Base-by-base conservation (phyloP, 2,329 filamentous ascomycete species). In the Colletotrichum abscissum region DNA sequence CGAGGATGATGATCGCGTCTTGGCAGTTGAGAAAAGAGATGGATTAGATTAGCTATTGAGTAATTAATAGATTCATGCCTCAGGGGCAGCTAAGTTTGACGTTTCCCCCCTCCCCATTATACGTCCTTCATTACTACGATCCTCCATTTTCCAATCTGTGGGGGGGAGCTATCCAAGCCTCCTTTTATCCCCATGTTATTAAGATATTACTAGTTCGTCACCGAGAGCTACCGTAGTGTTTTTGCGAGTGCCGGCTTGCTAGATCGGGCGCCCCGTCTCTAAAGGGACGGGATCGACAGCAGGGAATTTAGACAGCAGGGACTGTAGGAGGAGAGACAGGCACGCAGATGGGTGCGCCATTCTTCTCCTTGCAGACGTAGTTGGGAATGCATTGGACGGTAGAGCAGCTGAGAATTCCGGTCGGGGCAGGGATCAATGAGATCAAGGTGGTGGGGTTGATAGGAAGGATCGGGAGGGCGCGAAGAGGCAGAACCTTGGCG, bases 1-100 rank as follows among this genome's bases (percentile, higher is more conserved):
- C 54, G 60, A 69, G 14, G 19, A 35, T 33, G 19, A 59, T 60
- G n/a, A 38, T 49, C 16, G 14, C 35, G n/a, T 35, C 55, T 60
- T 66, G 67, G 67, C 56, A 30, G 7, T 28, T 49, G 11, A 28
- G 28, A 19, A 19, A 3, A 60, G 46, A 4, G 42, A 52, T 64
- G 24, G 46, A 38, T 30, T 49, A 22, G 42, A 56, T 69, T 55
- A 55, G 33, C 55, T 63, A 52, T 38, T 24, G 28, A n/a, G 4
- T n/a, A 62, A 70, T 70, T 30, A 65, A 62, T 26, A 57, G 54
- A 46, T 62, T 70, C 56, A 73, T 70, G 67, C 56, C 60, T 63
- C 67, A 64, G 60, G 60, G 67, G 55, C 33, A n/a, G 14, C 16
- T 46, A 14, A 35, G 30, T 68, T 28, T 14, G 30, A 63, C 30